These are phyloP conservation scores for Phytopythium cucurbitacearum DNA, from an alignment of 352 stramenopile genomes.

Conservation along the genomic window DNA sequence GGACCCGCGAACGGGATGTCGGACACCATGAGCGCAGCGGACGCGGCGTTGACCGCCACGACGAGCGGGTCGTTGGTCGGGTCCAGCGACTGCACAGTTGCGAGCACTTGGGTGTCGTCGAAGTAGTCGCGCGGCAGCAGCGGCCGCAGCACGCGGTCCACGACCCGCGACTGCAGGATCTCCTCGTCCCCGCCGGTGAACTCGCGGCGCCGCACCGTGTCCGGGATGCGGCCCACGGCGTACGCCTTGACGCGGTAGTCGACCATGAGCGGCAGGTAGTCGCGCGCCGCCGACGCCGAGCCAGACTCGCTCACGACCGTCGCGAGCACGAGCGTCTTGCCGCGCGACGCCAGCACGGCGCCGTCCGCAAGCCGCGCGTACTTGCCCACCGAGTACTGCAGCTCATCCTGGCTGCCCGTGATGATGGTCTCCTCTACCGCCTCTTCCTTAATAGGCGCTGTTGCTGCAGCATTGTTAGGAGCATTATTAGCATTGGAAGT, in stretches of 20 bases:
- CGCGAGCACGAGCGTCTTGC: conserved; percentile 84
- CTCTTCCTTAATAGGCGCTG: conserved; percentile 12
- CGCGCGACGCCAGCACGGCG: conserved; percentile 75
- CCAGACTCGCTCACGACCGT: conserved; percentile 65
- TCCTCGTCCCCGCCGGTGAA: conserved; percentile 92
- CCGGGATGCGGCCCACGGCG: conserved; percentile 84
- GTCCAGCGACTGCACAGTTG: conserved; percentile 87
- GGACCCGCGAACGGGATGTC: conserved; percentile 89
- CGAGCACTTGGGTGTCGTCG: conserved; percentile 94
- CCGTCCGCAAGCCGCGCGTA: conserved; percentile 85
- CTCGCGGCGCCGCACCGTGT: conserved; percentile 83
- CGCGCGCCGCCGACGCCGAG: conserved; percentile 13
- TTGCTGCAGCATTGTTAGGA: conserved; percentile 1
- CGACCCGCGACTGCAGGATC: conserved; percentile 94
- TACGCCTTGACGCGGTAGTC: conserved; percentile 92
- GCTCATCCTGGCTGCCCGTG: conserved; percentile 41
- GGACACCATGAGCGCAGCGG: conserved; percentile 77
- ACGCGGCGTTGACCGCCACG: conserved; percentile 88
- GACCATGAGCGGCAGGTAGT: conserved; percentile 91
- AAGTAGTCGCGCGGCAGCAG: conserved; percentile 93
- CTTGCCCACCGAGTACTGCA: conserved; percentile 64
- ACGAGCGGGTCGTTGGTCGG: conserved; percentile 81
- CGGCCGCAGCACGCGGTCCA: conserved; percentile 95
- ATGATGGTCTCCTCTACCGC: conserved; percentile 16
- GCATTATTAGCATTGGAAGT: neutral